Conservation (phyloP, 306 rosid genomes). For the Vachellia pachyceras region DNA sequence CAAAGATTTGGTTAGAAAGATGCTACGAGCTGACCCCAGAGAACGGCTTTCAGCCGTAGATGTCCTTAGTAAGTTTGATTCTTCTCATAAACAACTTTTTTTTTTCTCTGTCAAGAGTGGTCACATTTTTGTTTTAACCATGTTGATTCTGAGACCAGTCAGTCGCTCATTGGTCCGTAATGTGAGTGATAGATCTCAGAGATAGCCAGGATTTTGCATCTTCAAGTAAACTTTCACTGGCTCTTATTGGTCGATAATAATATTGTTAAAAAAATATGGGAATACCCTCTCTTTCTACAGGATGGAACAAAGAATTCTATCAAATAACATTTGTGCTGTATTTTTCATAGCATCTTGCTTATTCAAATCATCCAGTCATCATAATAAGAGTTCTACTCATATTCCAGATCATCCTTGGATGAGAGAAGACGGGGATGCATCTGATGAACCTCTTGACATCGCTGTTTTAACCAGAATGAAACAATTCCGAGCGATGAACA, state of each 20-base stretch:
- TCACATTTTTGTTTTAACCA: slow-evolving; percentile 16
- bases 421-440: slow-evolving; percentile 92
- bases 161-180: too few relatives aligned
- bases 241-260: too few relatives aligned
- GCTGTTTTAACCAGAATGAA: slow-evolving; percentile 93
- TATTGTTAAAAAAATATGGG: too few relatives aligned
- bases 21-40: slow-evolving; percentile 74
- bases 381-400: slow-evolving; percentile 27
- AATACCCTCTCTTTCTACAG: too few relatives aligned
- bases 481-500: slow-evolving; percentile 98
- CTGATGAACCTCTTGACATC: slow-evolving; percentile 94
- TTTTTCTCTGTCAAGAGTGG: neutral
- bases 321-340: slow-evolving; percentile 14
- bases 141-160: slow-evolving; percentile 16
- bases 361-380: slow-evolving; percentile 24
- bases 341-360: slow-evolving; percentile 17
- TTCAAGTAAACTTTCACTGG: neutral
- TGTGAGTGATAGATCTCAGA: neutral
- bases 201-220: slow-evolving; percentile 8
- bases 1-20: slow-evolving; percentile 87
- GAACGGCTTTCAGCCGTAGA: slow-evolving; percentile 82
- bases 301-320: neutral
- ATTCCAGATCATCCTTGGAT: slow-evolving; percentile 96
- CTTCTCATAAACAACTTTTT: slow-evolving; percentile 15
- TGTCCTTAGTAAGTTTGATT: slow-evolving; percentile 76